Percentiles rank a stretch among this genome's conserved stretches.
Evolutionary conservation across 108 stramenopile genomes (phyloP).

Genomic region (Stephanodiscus triporus): DNA sequence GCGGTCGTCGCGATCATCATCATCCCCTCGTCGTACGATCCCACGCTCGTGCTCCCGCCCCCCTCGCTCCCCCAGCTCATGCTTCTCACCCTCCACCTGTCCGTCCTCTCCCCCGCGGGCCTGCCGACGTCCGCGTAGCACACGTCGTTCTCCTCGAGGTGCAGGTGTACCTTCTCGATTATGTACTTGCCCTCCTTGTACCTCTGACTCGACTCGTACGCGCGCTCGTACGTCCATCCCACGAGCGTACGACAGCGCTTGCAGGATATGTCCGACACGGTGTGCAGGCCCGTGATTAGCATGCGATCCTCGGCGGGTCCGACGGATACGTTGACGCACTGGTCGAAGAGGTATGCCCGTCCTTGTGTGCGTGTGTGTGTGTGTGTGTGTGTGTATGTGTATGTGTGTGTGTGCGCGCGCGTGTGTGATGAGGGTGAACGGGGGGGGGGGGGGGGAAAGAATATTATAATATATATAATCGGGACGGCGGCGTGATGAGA

Average conservation of each 20-base stretch:
- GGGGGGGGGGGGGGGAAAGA: no score
- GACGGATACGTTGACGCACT: constrained; percentile 83
- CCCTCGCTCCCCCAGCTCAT: constrained; percentile 75
- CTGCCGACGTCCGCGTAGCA: constrained; percentile 59
- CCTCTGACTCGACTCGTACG: constrained; percentile 86
- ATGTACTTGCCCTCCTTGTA: constrained; percentile 97
- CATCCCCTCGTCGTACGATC: constrained; percentile 14
- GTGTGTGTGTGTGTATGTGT: no score
- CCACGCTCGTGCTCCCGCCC: constrained; percentile 8
- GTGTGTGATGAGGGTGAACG: no score
- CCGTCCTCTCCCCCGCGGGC: constrained; percentile 77
- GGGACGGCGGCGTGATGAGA: no score
- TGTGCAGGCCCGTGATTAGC: constrained; percentile 94
- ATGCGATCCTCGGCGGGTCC: constrained; percentile 82
- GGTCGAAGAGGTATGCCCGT: constrained; percentile 89
- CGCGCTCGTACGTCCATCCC: constrained; percentile 95
- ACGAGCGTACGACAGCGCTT: constrained; percentile 84
- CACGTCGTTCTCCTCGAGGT: constrained; percentile 75
- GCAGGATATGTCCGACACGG: constrained; percentile 93
- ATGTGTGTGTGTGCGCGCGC: no score
- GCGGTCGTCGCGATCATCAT: no score
- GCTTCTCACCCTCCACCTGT: constrained; percentile 72
- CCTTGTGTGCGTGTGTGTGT: no score
- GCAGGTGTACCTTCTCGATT: constrained; percentile 88
- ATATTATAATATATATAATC: no score